Evolutionary conservation across 345 rosid species (phyloP).

Genomic region (Euclidium syriacum): DNA sequence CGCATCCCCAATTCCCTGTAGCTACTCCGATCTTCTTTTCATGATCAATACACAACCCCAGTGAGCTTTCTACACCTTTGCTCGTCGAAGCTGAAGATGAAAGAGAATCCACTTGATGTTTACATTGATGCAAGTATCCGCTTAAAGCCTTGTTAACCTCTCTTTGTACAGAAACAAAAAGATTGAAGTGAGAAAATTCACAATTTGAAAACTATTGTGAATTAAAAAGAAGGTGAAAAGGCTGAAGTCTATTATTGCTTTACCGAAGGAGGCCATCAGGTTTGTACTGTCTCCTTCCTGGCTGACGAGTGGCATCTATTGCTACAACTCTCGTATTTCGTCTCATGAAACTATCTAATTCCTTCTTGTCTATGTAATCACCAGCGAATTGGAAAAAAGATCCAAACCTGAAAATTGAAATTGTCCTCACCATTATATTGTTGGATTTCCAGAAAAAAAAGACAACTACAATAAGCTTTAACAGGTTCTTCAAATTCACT

Average conservation of each 20-base stretch:
- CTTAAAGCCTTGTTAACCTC: conserved; percentile 84
- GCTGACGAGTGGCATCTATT: conserved; percentile 69
- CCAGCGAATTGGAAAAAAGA: conserved; percentile 75
- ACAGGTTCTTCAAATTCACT: neutral
- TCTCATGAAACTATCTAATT: conserved; percentile 47
- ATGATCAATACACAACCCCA: conserved; percentile 10
- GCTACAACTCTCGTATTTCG: conserved; percentile 66
- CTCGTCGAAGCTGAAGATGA: neutral
- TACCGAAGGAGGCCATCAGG: conserved; percentile 56
- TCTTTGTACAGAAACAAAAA: conserved; percentile 35
- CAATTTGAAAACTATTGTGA: neutral
- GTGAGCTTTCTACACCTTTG: conserved; percentile 3
- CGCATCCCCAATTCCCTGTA: neutral
- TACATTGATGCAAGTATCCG: conserved; percentile 65
- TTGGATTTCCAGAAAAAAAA: conserved; percentile 21
- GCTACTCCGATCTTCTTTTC: conserved; percentile 4
- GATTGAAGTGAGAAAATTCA: neutral
- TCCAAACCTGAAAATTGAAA: conserved; percentile 59
- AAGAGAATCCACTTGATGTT: conserved; percentile 23
- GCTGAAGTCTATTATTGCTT: conserved; percentile 8
- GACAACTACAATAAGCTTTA: conserved; percentile 10
- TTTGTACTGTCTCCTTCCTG: conserved; percentile 53
- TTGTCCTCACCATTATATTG: neutral
- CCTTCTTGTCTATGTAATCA: conserved; percentile 54
- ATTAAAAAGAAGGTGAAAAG: neutral